A percentile compares a stretch with the other conserved stretches of the same genome.
Evolutionary conservation across 148 eudicot genomes (phyloP).

Genomic region (Rhododendron vialii): DNA sequence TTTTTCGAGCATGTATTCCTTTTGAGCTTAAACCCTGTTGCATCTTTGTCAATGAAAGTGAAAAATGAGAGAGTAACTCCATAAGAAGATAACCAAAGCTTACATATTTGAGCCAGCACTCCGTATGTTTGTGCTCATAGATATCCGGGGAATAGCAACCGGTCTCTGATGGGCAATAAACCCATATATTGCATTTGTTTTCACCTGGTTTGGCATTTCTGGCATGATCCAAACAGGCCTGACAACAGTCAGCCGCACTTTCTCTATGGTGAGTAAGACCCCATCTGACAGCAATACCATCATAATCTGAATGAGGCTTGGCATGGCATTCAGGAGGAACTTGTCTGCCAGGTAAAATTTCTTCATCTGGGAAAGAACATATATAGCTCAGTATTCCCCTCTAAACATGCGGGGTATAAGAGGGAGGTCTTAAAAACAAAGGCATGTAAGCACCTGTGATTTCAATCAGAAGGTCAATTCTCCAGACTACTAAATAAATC

Average conservation of each 20-base stretch:
- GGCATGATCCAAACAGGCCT: slow-evolving; percentile 89
- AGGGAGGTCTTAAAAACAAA: no score
- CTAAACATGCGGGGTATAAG: no score
- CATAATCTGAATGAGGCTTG: slow-evolving; percentile 82
- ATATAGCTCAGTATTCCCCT: background rate
- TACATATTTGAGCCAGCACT: slow-evolving; percentile 98
- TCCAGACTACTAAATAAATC: no score
- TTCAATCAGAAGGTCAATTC: no score
- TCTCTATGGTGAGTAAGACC: slow-evolving; percentile 92
- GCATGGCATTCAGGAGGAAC: slow-evolving; percentile 77
- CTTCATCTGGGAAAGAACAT: slow-evolving; percentile 45
- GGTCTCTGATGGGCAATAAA: slow-evolving; percentile 82
- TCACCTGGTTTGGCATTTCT: slow-evolving; percentile 60
- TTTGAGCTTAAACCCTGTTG: background rate
- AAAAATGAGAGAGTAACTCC: background rate
- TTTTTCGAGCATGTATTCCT: background rate
- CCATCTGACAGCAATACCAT: slow-evolving; percentile 85
- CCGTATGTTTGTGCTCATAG: slow-evolving; percentile 73
- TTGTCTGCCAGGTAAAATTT: slow-evolving; percentile 64
- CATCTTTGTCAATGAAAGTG: background rate
- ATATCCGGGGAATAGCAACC: slow-evolving; percentile 94
- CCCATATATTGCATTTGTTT: slow-evolving; percentile 90
- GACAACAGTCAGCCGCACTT: slow-evolving; percentile 90
- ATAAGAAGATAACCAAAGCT: slow-evolving; percentile 19
- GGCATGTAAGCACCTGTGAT: no score